phyloP scores from a whole-genome alignment of 768 basidiomycete genomes.

The Xerocomellus intermedius region DNA sequence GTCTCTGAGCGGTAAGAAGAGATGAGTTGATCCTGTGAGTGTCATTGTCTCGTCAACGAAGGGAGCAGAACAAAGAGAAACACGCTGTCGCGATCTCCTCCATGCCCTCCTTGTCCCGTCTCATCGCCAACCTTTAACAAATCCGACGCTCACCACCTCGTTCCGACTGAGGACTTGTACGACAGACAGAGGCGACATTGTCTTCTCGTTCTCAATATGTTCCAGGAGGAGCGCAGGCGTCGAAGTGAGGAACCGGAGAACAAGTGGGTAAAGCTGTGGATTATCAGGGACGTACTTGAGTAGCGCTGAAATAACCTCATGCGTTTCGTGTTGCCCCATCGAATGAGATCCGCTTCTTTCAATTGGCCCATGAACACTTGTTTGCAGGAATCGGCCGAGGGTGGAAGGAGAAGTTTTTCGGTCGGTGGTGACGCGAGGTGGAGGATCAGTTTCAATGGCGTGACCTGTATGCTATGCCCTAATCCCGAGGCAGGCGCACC shows the following conservation, averaged over 20 bases:
- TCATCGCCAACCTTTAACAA: conserved; percentile 87
- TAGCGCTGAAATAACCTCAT: conserved; percentile 82
- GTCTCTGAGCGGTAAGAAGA: conserved; percentile 90
- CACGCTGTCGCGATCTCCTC: conserved; percentile 80
- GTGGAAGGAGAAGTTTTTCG: conserved; percentile 80
- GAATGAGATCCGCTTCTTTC: conserved; percentile 95
- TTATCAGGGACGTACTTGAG: conserved; percentile 69
- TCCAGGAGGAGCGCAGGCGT: conserved; percentile 75
- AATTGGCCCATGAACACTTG: conserved; percentile 93
- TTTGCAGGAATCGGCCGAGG: conserved; percentile 84
- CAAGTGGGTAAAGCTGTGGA: conserved; percentile 81
- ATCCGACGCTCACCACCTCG: conserved; percentile 84
- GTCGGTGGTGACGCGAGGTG: conserved; percentile 86
- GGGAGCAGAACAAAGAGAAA: conserved; percentile 5
- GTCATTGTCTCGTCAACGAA: background rate
- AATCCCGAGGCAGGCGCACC: conserved; percentile 39
- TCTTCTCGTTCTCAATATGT: conserved; percentile 73
- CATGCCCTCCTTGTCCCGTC: conserved; percentile 68
- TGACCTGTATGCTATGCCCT: conserved; percentile 36
- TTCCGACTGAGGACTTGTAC: conserved; percentile 88
- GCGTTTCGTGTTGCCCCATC: conserved; percentile 94
- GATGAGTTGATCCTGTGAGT: conserved; percentile 75
- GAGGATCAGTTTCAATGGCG: conserved; percentile 75
- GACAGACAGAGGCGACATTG: conserved; percentile 88
- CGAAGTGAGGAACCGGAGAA: conserved; percentile 88